Conservation (phyloP, 2,329 filamentous ascomycete species). For the Colletotrichum sp. region DNA sequence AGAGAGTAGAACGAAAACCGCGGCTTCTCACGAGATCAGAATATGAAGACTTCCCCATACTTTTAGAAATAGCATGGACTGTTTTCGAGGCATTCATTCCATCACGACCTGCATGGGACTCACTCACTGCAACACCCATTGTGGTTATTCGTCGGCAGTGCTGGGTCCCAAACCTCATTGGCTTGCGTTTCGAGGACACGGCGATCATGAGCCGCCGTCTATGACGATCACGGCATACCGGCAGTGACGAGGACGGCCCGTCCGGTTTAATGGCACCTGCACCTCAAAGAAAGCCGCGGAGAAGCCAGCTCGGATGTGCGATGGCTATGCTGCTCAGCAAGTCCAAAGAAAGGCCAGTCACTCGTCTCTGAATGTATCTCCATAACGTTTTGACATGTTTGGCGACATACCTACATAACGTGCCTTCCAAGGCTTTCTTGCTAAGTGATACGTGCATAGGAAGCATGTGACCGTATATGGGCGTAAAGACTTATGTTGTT, state of each 20-base stretch:
- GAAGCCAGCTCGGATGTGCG: neutral
- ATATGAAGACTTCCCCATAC: neutral
- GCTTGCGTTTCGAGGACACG: neutral
- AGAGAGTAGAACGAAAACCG: neutral
- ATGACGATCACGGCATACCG: neutral
- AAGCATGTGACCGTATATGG: neutral
- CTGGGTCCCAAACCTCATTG: neutral
- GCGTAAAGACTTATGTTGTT: neutral
- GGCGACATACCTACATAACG: neutral
- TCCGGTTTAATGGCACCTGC: neutral
- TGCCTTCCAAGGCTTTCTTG: neutral
- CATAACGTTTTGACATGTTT: neutral
- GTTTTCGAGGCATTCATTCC: neutral
- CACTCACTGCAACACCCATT: neutral
- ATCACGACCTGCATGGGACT: neutral
- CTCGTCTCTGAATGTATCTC: neutral
- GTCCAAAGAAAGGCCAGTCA: neutral
- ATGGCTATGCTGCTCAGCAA: neutral
- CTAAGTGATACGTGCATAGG: neutral
- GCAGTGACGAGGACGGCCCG: neutral
- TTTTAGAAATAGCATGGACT: neutral
- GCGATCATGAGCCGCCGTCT: neutral
- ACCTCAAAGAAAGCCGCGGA: neutral
- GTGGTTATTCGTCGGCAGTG: neutral
- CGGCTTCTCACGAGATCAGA: neutral